phyloP scores from a whole-genome alignment of 495 filamentous ascomycete species.

The Hyaloscypha hepaticicola region DNA sequence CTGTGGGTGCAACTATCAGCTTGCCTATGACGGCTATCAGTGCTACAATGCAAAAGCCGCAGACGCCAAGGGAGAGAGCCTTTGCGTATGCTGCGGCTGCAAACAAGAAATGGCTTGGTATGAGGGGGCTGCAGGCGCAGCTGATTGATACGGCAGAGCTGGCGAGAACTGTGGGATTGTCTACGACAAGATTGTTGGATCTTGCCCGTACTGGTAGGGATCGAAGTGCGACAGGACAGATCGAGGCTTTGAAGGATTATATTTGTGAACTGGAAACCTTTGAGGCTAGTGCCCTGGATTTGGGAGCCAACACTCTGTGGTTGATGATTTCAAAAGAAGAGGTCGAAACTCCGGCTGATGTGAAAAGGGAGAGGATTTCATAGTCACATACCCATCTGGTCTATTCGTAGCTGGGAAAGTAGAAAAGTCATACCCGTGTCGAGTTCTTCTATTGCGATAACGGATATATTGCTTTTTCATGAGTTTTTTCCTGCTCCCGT shows the following conservation, averaged over 20 bases:
- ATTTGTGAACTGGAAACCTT: slow-evolving; percentile 24
- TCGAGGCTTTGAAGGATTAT: slow-evolving; percentile 25
- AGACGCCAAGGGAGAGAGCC: slow-evolving; percentile 34
- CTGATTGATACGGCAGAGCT: slow-evolving; percentile 33
- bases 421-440: too few relatives aligned
- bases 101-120: slow-evolving; percentile 33
- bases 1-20: slow-evolving; percentile 26
- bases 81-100: slow-evolving; percentile 32
- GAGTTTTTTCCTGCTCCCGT: too few relatives aligned
- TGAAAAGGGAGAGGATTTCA: too few relatives aligned
- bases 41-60: slow-evolving; percentile 29
- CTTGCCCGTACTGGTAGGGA: slow-evolving; percentile 11
- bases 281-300: slow-evolving; percentile 11
- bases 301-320: slow-evolving; percentile 32
- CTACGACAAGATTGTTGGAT: slow-evolving; percentile 21
- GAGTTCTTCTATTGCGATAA: too few relatives aligned
- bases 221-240: slow-evolving; percentile 20
- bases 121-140: slow-evolving; percentile 26
- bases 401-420: too few relatives aligned
- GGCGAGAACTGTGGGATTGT: slow-evolving; percentile 21
- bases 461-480: too few relatives aligned
- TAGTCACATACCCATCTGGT: too few relatives aligned
- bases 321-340: slow-evolving; percentile 18
- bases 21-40: slow-evolving; percentile 29
- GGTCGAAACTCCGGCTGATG: not conserved